Percentiles rank a stretch among this genome's conserved stretches.
These are phyloP conservation scores for Cyberlindnera maritima DNA, from an alignment of 805 yeast species.

Conservation along the genomic window DNA sequence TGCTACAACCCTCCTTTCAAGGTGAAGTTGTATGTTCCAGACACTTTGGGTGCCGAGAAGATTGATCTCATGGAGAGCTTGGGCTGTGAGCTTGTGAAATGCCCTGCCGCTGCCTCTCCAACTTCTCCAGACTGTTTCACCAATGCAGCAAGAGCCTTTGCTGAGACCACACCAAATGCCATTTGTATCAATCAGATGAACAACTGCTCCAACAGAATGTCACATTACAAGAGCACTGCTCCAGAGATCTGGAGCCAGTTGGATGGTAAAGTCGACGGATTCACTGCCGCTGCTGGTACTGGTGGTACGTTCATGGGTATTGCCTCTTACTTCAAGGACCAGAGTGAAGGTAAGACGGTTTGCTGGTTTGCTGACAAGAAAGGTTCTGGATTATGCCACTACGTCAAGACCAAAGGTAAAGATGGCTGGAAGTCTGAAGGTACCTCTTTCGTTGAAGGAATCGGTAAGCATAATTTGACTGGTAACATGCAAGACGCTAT, in stretches of 20 bases:
- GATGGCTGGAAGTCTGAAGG: constrained; percentile 23
- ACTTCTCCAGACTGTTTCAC: constrained; percentile 46
- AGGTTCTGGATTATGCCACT: constrained; percentile 63
- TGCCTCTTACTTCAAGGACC: constrained; percentile 55
- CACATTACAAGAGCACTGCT: constrained; percentile 69
- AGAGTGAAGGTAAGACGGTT: constrained; percentile 36
- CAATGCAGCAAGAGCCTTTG: constrained; percentile 30
- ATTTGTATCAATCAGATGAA: constrained; percentile 83
- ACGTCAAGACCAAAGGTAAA: constrained; percentile 19
- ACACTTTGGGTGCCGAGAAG: constrained; percentile 72
- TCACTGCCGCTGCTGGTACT: constrained; percentile 78
- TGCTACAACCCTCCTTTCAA: constrained; percentile 33
- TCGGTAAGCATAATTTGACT: constrained; percentile 24
- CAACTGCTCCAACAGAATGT: constrained; percentile 69
- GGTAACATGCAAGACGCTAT: constrained; percentile 25
- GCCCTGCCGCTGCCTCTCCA: constrained; percentile 57
- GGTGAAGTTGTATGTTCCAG: constrained; percentile 75
- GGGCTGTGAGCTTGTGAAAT: constrained; percentile 63
- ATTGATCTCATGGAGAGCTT: constrained; percentile 52
- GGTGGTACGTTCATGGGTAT: constrained; percentile 85
- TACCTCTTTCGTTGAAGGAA: constrained; percentile 26
- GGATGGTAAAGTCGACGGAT: constrained; percentile 50
- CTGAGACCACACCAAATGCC: constrained; percentile 42
- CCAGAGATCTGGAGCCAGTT: constrained; percentile 74
- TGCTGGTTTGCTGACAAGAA: constrained; percentile 76